Evolutionary conservation across 148 eudicot genomes (phyloP).

Genomic region (Rhododendron simsii): DNA sequence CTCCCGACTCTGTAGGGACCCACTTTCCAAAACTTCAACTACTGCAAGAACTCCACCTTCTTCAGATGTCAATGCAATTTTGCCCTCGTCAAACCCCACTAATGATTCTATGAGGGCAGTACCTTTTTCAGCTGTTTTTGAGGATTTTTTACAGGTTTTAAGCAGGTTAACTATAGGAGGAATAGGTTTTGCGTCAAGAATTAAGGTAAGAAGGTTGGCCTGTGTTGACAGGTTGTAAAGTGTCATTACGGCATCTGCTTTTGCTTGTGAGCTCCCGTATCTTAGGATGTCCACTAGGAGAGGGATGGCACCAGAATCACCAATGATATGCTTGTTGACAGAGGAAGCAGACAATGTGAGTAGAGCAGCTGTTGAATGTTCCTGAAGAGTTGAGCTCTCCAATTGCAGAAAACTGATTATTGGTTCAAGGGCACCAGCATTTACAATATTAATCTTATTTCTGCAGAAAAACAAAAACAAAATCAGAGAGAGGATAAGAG

Average conservation of each 20-base stretch:
- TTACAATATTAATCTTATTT: slow-evolving; percentile 75
- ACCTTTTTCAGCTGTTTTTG: slow-evolving; percentile 81
- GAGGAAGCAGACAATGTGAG: slow-evolving; percentile 89
- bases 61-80: slow-evolving; percentile 51
- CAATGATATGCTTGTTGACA: slow-evolving; percentile 63
- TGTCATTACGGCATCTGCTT: slow-evolving; percentile 72
- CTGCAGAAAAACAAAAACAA: slow-evolving; percentile 33
- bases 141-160: slow-evolving; percentile 62
- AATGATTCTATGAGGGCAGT: slow-evolving; percentile 74
- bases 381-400: slow-evolving; percentile 53
- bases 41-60: slow-evolving; percentile 88
- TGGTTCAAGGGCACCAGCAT: slow-evolving; percentile 77
- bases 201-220: slow-evolving; percentile 37
- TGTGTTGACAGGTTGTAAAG: slow-evolving; percentile 86
- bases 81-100: slow-evolving; percentile 55
- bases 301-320: slow-evolving; percentile 73
- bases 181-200: slow-evolving; percentile 59
- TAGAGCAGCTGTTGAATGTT: slow-evolving; percentile 78
- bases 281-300: slow-evolving; percentile 64
- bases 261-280: slow-evolving; percentile 66
- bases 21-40: slow-evolving; percentile 82
- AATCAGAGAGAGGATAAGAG: slow-evolving; percentile 5
- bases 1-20: slow-evolving; percentile 75
- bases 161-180: slow-evolving; percentile 58
- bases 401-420: slow-evolving; percentile 60